Base-by-base conservation (phyloP, 176 grass and related monocot genomes). In the Paspalum vaginatum region DNA sequence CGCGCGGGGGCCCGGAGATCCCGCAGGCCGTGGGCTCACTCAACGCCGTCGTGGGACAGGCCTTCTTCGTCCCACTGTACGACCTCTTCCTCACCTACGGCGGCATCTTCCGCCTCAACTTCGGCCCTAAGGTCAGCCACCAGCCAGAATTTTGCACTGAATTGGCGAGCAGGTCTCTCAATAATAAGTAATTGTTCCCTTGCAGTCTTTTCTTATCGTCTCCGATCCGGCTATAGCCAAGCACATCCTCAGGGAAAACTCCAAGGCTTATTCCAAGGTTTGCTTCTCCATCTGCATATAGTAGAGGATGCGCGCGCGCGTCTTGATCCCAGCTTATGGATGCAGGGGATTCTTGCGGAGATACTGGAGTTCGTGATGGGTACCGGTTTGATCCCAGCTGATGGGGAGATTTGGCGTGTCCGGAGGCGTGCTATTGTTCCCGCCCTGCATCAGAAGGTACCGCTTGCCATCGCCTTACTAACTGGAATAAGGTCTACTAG, bases 311-410 rank as follows among this genome's bases (percentile, higher is more conserved):
- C n/a, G n/a, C n/a, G n/a, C n/a, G n/a, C n/a, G n/a, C n/a, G n/a
- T n/a, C n/a, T n/a, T n/a, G n/a, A n/a, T n/a, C n/a, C n/a, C n/a
- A n/a, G n/a, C n/a, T 83, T 65, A 26, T 89, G 62, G 20, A 42
- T 91, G 57, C 86, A 98, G 96, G 96, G 96, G 43, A 93, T 93
- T 63, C 83, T 93, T 9, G 96, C 88, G 0, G 96, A 99, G 44
- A 95, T 99, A 87, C 14, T 99, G 41, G 90, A 99, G 56, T 99
- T 99, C 62, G 88, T 99, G 79, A 99, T 99, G 92, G 96, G 96
- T 7, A 99, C 78, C 1, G 96, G 96, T 55, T 78, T 99, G 61
- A 99, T 99, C 77, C 96, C 92, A 13, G 96, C 92, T 77, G 92
- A 95, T 12, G 88, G 84, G 40, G 92, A 99, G 84, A 46, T 91